A percentile compares a stretch with the other conserved stretches of the same genome.
Evolutionary conservation across 2,329 filamentous ascomycete genomes (phyloP).

Genomic region (Neocucurbitaria cava): DNA sequence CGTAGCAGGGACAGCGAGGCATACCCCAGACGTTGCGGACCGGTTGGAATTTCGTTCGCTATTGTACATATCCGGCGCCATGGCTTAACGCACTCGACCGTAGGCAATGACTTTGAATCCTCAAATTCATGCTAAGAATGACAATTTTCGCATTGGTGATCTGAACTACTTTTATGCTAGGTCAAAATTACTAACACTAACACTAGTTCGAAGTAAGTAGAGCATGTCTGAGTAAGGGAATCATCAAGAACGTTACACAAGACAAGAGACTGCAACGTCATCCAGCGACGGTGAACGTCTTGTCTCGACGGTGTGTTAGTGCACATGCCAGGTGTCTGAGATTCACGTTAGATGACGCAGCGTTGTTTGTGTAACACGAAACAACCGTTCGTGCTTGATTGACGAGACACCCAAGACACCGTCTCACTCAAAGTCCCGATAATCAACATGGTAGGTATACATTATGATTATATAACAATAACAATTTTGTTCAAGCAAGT

Average conservation of each 20-base stretch:
- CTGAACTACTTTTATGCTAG: background rate
- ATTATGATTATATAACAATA: background rate
- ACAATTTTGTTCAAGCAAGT: background rate
- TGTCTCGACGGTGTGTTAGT: background rate
- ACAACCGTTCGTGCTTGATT: background rate
- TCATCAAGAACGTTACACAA: background rate
- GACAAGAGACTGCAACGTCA: background rate
- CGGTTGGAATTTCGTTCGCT: background rate
- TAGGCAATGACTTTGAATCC: background rate
- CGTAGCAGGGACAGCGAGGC: background rate
- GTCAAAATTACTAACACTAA: too few species aligned
- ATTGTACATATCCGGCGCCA: background rate
- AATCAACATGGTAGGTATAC: background rate
- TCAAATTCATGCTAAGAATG: background rate
- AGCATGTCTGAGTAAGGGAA: background rate
- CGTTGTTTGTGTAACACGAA: background rate
- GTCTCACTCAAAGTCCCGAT: background rate
- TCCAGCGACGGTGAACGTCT: background rate
- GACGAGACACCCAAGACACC: background rate
- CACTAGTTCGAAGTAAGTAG: background rate
- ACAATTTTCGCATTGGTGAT: background rate
- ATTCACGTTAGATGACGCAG: background rate
- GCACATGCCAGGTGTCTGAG: background rate
- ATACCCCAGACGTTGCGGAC: background rate
- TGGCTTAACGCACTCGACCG: background rate